A percentile compares a stretch with the other conserved stretches of the same genome.
Conservation (phyloP, 495 filamentous ascomycete species). For the Penicillium verhagenii region DNA sequence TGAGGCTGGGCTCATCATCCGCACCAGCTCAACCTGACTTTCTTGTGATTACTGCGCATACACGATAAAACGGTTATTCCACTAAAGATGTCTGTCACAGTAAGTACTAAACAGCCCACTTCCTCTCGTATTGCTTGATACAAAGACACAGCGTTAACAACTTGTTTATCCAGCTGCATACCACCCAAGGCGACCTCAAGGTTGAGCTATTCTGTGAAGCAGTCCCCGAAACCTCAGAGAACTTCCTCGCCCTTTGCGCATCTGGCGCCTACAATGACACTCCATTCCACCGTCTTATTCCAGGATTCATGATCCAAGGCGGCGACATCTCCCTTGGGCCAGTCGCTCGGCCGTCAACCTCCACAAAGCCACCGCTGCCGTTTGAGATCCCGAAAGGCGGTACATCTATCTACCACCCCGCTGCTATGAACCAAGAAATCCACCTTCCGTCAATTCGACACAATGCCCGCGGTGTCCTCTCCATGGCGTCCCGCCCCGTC, state of each 20-base stretch:
- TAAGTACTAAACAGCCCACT: slow-evolving; percentile 11
- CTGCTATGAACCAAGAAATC: slow-evolving; percentile 88
- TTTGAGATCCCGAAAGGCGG: slow-evolving; percentile 70
- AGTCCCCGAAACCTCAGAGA: slow-evolving; percentile 90
- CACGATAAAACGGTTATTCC: neutral
- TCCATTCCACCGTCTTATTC: slow-evolving; percentile 89
- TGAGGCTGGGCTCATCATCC: slow-evolving; percentile 6
- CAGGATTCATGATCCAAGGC: slow-evolving; percentile 88
- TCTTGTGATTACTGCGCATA: neutral
- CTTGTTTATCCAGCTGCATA: slow-evolving; percentile 72
- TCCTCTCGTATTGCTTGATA: neutral
- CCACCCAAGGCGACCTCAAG: slow-evolving; percentile 86
- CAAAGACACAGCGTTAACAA: neutral
- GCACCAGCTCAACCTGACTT: slow-evolving; percentile 5
- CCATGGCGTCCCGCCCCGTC: slow-evolving; percentile 81
- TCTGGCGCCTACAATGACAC: slow-evolving; percentile 81
- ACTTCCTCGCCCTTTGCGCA: slow-evolving; percentile 95
- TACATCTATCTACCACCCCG: slow-evolving; percentile 76
- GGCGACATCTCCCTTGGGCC: slow-evolving; percentile 70
- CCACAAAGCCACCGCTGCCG: slow-evolving; percentile 40
- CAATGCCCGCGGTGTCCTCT: slow-evolving; percentile 80
- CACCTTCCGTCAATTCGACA: slow-evolving; percentile 74
- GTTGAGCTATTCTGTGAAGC: slow-evolving; percentile 95
- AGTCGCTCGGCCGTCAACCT: slow-evolving; percentile 40
- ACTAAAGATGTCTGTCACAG: slow-evolving; percentile 35